Evolutionary conservation across 306 rosid species (phyloP).

Genomic region (Lathyrus oleraceus): DNA sequence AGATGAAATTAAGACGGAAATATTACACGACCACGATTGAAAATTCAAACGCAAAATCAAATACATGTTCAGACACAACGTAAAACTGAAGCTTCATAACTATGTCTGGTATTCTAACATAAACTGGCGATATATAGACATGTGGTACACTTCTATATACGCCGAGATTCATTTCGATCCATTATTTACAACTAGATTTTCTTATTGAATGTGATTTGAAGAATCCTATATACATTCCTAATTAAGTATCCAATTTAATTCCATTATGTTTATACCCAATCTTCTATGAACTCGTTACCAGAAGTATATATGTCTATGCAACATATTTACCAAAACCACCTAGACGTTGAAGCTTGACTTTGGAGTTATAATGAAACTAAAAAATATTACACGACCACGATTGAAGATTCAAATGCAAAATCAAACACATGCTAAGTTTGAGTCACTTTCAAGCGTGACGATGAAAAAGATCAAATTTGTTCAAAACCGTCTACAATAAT

Average conservation of each 20-base stretch:
- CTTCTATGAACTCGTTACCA: background rate
- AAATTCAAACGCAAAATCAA: background rate
- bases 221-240: background rate
- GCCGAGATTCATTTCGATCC: background rate
- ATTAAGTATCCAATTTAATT: background rate
- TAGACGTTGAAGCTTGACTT: background rate
- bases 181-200: background rate
- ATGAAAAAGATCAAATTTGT: background rate
- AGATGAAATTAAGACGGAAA: background rate
- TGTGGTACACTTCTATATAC: background rate
- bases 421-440: background rate
- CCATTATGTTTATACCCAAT: background rate
- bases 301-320: background rate
- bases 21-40: background rate
- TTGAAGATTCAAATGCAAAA: background rate
- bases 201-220: background rate
- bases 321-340: background rate
- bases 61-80: no score
- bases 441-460: background rate
- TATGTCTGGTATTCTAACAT: background rate
- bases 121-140: background rate
- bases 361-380: background rate
- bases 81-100: background rate
- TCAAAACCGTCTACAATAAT: background rate
- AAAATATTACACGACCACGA: no score